Evolutionary conservation across 2,329 filamentous ascomycete species (phyloP), one percentile per base, ranked within the genome.

Genomic region (Calonectria leucothoes): DNA sequence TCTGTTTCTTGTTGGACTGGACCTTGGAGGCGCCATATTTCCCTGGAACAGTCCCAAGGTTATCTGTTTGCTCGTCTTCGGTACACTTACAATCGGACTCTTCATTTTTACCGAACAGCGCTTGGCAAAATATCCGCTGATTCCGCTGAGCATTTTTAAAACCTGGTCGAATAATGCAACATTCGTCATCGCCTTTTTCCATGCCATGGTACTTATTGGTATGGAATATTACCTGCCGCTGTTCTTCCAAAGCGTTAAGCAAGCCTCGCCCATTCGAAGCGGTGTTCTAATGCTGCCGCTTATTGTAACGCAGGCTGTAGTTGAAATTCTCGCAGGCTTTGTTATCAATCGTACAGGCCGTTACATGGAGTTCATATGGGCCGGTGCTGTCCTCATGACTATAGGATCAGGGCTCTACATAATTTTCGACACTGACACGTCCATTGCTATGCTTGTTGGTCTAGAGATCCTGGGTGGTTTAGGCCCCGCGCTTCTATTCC

Each of bases 241-340:
- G 6, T 74, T 66, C 66, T 72, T 74, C 14, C 70, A 74, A 33
- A 65, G 65, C 12, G 72, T 74, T 20, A 31, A 66, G 25, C 57
- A 33, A 52, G 59, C 20, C 20, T 72, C 51, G n/a, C 65, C 57
- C 17, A 49, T 31, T 33, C 42, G 51, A 23, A 59, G 61, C 31
- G 63, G 63, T 61, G 37, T 71, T 14, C 23, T 66, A 27, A 59
- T 66, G 17, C 69, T 71, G 35, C 63, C 69, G 23, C 29, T 66
- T 10, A 70, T 70, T 12, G 31, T 70, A 39, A 65, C 59, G 10
- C 45, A 65, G 35, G 42, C 68, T 20, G 12, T 48, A 7, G 59
- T 65, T 25, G 67, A 70, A 37, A 70, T 70, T 31, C 20, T 65
- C 15, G 64, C 51, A 61, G 64, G 70, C 10, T 4, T 63, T 45